A percentile compares a stretch with the other conserved stretches of the same genome.
Conservation (phyloP, 176 grass and related monocot genomes). For the Musa troglodytarum region DNA sequence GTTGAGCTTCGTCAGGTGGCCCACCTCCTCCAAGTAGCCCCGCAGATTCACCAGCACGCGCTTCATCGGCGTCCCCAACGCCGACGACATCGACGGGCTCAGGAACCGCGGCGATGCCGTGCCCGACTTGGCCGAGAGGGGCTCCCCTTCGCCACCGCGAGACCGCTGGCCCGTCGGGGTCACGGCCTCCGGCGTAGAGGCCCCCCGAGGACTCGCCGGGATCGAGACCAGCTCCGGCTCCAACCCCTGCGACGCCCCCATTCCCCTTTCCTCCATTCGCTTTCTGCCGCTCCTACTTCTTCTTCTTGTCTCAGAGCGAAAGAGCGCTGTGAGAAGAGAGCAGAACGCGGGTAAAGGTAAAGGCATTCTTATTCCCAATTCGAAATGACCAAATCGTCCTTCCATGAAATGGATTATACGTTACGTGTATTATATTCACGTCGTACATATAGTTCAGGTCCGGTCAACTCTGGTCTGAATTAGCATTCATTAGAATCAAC, state of each 20-base stretch:
- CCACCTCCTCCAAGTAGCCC: slow-evolving; percentile 93
- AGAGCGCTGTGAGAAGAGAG: too few relatives aligned
- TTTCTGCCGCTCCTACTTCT: too few relatives aligned
- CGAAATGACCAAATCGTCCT: not conserved
- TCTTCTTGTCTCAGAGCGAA: not conserved
- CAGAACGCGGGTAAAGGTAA: not conserved
- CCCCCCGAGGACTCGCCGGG: slow-evolving; percentile 58
- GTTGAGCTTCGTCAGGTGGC: slow-evolving; percentile 86
- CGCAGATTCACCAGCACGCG: slow-evolving; percentile 76
- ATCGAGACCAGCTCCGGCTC: slow-evolving; percentile 90
- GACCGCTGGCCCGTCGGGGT: slow-evolving; percentile 15
- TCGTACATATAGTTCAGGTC: not conserved
- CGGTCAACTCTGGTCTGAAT: not conserved
- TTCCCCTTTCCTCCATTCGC: slow-evolving; percentile 11
- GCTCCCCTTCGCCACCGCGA: slow-evolving; percentile 21
- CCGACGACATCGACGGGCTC: slow-evolving; percentile 32
- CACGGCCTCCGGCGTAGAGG: slow-evolving; percentile 32
- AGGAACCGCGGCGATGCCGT: slow-evolving; percentile 29
- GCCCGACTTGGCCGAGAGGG: slow-evolving; percentile 28
- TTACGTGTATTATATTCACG: too few relatives aligned
- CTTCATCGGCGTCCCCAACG: slow-evolving; percentile 56
- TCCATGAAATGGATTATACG: too few relatives aligned
- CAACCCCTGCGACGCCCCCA: slow-evolving; percentile 42
- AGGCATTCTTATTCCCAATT: too few relatives aligned
- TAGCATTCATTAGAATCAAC: not conserved